Conservation (phyloP, 768 basidiomycete genomes). For the Dioszegia hungarica region DNA sequence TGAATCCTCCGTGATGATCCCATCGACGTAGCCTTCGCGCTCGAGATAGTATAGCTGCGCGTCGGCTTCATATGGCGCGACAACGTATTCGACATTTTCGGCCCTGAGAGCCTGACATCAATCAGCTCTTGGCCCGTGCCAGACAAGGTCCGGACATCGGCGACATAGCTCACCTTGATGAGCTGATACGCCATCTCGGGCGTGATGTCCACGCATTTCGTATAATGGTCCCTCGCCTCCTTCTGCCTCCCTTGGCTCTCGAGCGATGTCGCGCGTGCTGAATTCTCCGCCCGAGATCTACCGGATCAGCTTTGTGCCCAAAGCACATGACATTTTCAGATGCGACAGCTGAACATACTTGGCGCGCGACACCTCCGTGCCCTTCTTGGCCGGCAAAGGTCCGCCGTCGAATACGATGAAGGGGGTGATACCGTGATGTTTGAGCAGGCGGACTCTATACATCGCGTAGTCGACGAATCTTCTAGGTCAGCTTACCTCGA, state of each 20-base stretch:
- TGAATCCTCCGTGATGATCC: constrained; percentile 94
- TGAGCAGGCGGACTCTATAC: constrained; percentile 79
- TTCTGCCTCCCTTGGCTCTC: constrained; percentile 69
- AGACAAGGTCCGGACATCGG: background rate
- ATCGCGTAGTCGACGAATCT: constrained; percentile 97
- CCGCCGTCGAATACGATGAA: constrained; percentile 97
- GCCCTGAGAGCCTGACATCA: constrained; percentile 70
- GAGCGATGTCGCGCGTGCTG: constrained; percentile 67
- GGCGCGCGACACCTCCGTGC: constrained; percentile 76
- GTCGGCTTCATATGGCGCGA: constrained; percentile 98
- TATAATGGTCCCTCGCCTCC: constrained; percentile 80
- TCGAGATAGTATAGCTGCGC: constrained; percentile 94
- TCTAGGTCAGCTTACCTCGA: background rate
- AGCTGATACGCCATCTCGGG: constrained; percentile 96
- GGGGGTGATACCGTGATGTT: constrained; percentile 76
- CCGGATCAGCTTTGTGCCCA: background rate
- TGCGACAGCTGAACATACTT: constrained; percentile 41
- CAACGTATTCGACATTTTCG: constrained; percentile 75
- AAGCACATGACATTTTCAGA: too few relatives aligned
- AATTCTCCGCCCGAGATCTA: constrained; percentile 62
- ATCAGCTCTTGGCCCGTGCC: background rate
- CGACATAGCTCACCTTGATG: constrained; percentile 66
- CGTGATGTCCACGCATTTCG: constrained; percentile 89
- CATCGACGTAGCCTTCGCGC: constrained; percentile 72
- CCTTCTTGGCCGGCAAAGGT: constrained; percentile 86